Base-by-base conservation (phyloP, 805 yeast genomes). In the Saccharomycopsis amapae region DNA sequence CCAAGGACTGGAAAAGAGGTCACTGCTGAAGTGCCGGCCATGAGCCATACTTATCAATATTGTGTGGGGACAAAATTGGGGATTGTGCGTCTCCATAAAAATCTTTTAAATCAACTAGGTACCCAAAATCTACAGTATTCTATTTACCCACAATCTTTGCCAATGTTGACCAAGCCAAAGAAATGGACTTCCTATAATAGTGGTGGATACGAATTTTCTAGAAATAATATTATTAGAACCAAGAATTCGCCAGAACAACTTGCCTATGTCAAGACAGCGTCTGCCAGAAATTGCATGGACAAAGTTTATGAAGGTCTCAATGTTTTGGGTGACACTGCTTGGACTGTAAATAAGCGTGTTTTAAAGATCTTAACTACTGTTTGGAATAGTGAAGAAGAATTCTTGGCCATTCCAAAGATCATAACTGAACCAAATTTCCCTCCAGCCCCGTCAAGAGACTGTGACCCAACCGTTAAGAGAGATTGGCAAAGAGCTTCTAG, bases 91-190 rank as follows among this genome's bases (percentile, higher is more conserved):
- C 66, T 86, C 7, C 96, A 93, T 62, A 76, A 76, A 51, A 71
- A 75, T 10, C 71, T 93, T 42, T 75, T 81, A 3, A 71, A 74
- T 24, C 78, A 76, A 56, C 63, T 93, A 42, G 79, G 86, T 7
- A 78, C 81, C 2, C 88, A 81, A 41, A 69, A 77, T 28, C 65
- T 79, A 5, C 69, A 72, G 20, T 81, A 81, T 42, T 71, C 84
- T 1, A 77, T 84, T 3, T 85, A 79, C 56, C 96, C 97, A 0
- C 97, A 90, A 61, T 71, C 76, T 51, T 69, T 93, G 43, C 98
- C 98, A 6, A 93, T 93, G 98, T 69, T 93, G 40, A 82, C 85
- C 6, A 76, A 78, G 51, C 98, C 98, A n/a, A 69, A 79, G 45
- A 86, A 87, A 4, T 93, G 98, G 98, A 73, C 78, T 0, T 66